Percentiles rank a stretch among this genome's conserved stretches.
These are phyloP conservation scores for Amanita rubescens DNA, from an alignment of 768 basidiomycete species.

Conservation along the genomic window DNA sequence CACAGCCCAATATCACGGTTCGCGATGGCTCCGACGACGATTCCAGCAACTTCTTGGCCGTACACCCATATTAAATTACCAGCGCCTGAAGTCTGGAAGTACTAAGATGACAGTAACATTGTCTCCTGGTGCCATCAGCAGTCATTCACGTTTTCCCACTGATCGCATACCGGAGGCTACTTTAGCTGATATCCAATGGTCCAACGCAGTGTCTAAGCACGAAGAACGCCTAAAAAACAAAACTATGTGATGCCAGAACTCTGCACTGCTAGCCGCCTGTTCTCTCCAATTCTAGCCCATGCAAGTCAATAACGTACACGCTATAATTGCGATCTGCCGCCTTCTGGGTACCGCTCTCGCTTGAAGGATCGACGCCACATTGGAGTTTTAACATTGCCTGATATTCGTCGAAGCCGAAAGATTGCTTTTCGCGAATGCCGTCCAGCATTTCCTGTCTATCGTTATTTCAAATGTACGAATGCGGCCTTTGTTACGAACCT, in stretches of 20 bases:
- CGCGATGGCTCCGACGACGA: slow-evolving; percentile 45
- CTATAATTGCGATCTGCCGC: slow-evolving; percentile 69
- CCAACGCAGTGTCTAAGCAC: slow-evolving; percentile 13
- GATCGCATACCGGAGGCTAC: slow-evolving; percentile 23
- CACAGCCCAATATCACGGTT: slow-evolving; percentile 21
- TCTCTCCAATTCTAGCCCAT: slow-evolving; percentile 63
- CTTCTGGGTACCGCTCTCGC: slow-evolving; percentile 41
- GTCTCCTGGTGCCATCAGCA: slow-evolving; percentile 23
- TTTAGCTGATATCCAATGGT: slow-evolving; percentile 27
- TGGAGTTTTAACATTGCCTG: slow-evolving; percentile 85
- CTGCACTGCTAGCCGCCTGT: slow-evolving; percentile 20
- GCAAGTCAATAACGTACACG: slow-evolving; percentile 86
- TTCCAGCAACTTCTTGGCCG: slow-evolving; percentile 54
- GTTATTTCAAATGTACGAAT: neutral
- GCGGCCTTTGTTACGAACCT: slow-evolving; percentile 37
- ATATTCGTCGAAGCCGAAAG: slow-evolving; percentile 88
- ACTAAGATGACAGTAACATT: slow-evolving; percentile 22
- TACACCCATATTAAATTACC: slow-evolving; percentile 48
- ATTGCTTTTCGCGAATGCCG: slow-evolving; percentile 49
- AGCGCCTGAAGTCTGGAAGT: slow-evolving; percentile 9
- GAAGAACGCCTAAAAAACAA: neutral
- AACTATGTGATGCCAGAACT: slow-evolving; percentile 2
- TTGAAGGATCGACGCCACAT: slow-evolving; percentile 72
- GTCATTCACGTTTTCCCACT: slow-evolving; percentile 15
- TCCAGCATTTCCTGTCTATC: slow-evolving; percentile 65